Evolutionary conservation across 768 basidiomycete species (phyloP).

Genomic region (Paxillus involutus): DNA sequence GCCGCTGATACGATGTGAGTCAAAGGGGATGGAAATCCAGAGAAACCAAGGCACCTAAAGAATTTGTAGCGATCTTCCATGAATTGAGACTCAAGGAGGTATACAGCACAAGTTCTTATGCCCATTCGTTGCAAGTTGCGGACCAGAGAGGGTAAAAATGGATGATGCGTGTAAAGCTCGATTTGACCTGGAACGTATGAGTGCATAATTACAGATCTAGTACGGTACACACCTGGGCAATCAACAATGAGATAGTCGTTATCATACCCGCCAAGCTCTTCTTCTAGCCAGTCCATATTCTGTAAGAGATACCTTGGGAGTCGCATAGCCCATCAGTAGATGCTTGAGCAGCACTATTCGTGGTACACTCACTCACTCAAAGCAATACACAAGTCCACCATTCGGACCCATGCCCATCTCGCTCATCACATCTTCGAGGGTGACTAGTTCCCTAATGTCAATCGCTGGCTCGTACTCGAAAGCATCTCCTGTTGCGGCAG

Average conservation of each 20-base stretch:
- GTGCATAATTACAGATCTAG: not conserved
- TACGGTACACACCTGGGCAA: conserved; percentile 68
- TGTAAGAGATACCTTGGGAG: conserved; percentile 82
- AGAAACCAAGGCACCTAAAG: conserved; percentile 63
- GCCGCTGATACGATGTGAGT: conserved; percentile 51
- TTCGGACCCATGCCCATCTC: conserved; percentile 96
- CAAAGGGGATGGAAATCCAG: not conserved
- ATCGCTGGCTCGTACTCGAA: conserved; percentile 93
- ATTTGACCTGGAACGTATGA: conserved; percentile 73
- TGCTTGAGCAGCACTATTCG: not conserved
- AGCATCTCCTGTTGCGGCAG: conserved; percentile 81
- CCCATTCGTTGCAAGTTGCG: conserved; percentile 70
- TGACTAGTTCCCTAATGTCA: conserved; percentile 92
- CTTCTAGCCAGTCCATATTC: conserved; percentile 98
- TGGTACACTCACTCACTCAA: conserved; percentile 84
- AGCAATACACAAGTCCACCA: conserved; percentile 96
- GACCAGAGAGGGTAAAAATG: conserved; percentile 91
- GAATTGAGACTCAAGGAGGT: conserved; percentile 96
- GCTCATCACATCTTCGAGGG: conserved; percentile 92
- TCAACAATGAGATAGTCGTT: conserved; percentile 95
- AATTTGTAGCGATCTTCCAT: conserved; percentile 99
- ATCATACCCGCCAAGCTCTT: conserved; percentile 91
- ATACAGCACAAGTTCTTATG: conserved; percentile 85
- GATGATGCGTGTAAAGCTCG: conserved; percentile 97
- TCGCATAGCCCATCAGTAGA: not conserved